phyloP scores from a whole-genome alignment of 371 early-diverging fungal genomes.

The Mycotypha africana region DNA sequence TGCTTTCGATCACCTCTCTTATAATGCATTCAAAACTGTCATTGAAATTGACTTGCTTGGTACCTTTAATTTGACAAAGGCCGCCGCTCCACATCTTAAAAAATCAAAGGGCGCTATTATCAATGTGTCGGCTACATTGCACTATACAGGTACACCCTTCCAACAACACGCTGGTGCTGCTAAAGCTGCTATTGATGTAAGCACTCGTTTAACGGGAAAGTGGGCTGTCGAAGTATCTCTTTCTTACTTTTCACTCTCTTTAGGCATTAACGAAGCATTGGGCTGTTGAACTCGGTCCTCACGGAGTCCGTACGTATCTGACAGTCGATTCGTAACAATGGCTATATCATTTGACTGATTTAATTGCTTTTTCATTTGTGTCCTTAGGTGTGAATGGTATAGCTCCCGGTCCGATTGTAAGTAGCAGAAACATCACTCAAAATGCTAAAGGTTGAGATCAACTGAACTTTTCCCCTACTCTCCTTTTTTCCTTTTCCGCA shows the following conservation, averaged over 20 bases:
- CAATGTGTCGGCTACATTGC: slow-evolving; percentile 63
- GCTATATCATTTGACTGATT: neutral
- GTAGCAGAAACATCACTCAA: neutral
- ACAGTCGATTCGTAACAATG: too few relatives aligned
- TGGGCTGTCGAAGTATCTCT: neutral
- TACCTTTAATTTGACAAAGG: slow-evolving; percentile 78
- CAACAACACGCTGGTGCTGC: slow-evolving; percentile 50
- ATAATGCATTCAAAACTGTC: slow-evolving; percentile 71
- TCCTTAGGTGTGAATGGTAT: slow-evolving; percentile 23
- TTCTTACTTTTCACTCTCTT: neutral
- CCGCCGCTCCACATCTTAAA: slow-evolving; percentile 67
- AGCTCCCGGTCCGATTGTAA: slow-evolving; percentile 47
- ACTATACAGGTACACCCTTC: slow-evolving; percentile 56
- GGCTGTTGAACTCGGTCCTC: slow-evolving; percentile 48
- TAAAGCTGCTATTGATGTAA: slow-evolving; percentile 40
- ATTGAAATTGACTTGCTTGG: slow-evolving; percentile 47
- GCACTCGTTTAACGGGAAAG: neutral
- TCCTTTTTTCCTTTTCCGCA: too few relatives aligned
- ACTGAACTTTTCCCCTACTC: too few relatives aligned
- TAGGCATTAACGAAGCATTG: slow-evolving; percentile 49
- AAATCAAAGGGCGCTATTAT: slow-evolving; percentile 62
- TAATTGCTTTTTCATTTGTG: neutral
- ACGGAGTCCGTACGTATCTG: slow-evolving; percentile 38
- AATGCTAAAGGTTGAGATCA: neutral
- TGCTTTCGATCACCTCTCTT: slow-evolving; percentile 58